Evolutionary conservation across 2,329 filamentous ascomycete species (phyloP), one percentile per base, ranked within the genome.

Genomic region (Neospermospora avenae): DNA sequence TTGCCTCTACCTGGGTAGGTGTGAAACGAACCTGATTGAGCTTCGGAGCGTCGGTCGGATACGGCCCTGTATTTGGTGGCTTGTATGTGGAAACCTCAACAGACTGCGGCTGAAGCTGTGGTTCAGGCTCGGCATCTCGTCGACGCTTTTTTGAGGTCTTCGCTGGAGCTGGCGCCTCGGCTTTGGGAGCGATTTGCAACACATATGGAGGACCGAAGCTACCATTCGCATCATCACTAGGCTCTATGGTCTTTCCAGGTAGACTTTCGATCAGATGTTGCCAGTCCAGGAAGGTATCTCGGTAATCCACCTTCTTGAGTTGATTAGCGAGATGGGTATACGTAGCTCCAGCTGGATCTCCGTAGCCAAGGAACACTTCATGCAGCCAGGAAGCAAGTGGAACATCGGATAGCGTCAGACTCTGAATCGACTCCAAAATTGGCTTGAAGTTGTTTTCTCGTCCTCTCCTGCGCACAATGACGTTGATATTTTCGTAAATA

Each of bases 401-500:
- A 20, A 93, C 87, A 68, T 96, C 90, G 0, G 92, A 92, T 35
- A 96, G 80, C 1, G 91, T 89, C 31, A 99, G 82, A 65, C 85
- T 90, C 70, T 89, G 90, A 71, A 99, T 96, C 1, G 93, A 96
- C 69, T 97, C 90, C 37, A 99, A 80, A 10, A 99, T 87, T 10
- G 93, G 87, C 71, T 91, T 96, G 80, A 99, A 99, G 74, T 99
- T 99, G 77, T 99, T 99, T 75, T 99, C 95, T 61, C 93, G 83
- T 28, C 90, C 88, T 72, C 85, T 88, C 67, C 95, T 84, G 60
- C 95, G 87, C 55, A 96, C 82, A 57, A 99, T 78, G 42, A 98
- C 77, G 70, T 99, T 99, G 70, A 99, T 86, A 35, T 81, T 81
- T 48, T 90, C 87, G 74, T 97, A 97, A 4, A 96, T 80, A 69